phyloP scores from a whole-genome alignment of 768 basidiomycete genomes.

The Leccinum longicurvipes region DNA sequence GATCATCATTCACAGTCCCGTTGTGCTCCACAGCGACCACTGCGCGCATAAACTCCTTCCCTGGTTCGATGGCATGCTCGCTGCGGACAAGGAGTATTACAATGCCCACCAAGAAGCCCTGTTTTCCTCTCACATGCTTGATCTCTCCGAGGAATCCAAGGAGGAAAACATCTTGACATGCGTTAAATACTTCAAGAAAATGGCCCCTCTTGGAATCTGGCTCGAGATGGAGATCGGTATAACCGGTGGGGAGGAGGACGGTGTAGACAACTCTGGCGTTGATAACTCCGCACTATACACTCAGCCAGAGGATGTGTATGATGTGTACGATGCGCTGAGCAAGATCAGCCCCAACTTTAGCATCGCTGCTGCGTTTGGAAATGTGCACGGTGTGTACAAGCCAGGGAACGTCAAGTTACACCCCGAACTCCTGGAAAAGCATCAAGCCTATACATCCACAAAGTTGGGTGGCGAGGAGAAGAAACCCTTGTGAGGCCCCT shows the following conservation, averaged over 20 bases:
- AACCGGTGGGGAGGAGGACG: conserved; percentile 99
- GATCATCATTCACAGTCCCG: conserved; percentile 57
- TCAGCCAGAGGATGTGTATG: conserved; percentile 93
- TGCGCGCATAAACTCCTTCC: conserved; percentile 97
- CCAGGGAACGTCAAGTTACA: conserved; percentile 94
- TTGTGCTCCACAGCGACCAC: conserved; percentile 97
- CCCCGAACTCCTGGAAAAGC: conserved; percentile 88
- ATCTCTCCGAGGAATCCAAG: conserved; percentile 89
- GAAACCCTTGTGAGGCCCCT: conserved; percentile 73
- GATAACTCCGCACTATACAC: conserved; percentile 96
- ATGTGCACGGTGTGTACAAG: conserved; percentile 99
- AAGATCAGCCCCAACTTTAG: conserved; percentile 90
- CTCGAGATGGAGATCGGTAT: conserved; percentile 99
- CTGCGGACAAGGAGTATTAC: conserved; percentile 90
- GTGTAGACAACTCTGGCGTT: conserved; percentile 95
- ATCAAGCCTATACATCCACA: conserved; percentile 72
- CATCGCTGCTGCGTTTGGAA: conserved; percentile 97
- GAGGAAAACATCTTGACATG: conserved; percentile 95
- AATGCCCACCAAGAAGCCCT: conserved; percentile 83
- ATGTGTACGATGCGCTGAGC: conserved; percentile 82
- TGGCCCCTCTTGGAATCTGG: conserved; percentile 90
- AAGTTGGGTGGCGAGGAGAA: conserved; percentile 60
- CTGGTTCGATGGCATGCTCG: conserved; percentile 99
- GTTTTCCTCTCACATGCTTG: conserved; percentile 98
- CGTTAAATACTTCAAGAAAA: conserved; percentile 91